Base-by-base conservation (phyloP, 306 rosid species). In the Calophaca sinica region DNA sequence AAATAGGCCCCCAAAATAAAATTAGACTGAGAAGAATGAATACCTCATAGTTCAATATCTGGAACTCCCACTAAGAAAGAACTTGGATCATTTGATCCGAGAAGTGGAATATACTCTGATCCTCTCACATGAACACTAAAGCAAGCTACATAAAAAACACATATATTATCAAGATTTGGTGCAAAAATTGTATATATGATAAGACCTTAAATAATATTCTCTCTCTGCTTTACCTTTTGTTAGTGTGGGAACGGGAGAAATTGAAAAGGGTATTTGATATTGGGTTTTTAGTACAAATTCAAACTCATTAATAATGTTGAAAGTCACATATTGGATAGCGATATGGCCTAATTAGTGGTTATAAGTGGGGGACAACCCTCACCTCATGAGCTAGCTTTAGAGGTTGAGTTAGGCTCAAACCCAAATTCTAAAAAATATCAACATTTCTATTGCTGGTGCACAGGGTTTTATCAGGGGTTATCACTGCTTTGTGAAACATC, bases 61-160 rank as follows among this genome's bases (percentile, higher is more conserved):
- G 93, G 87, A 82, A 87, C 82, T 52, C 90, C 98, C 72, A 83
- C 82, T 64, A 86, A 77, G 85, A 91, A 88, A 15, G 96, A 91
- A 80, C 87, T 84, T 53, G 91, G 89, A 82, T 91, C 93, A 36
- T 82, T 55, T 5, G 94, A 86, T 71, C 96, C 96, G 14, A 84
- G 84, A n/a, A 87, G 88, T 6, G 97, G 96, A 85, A 86, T 87
- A 80, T 90, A 94, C 82, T 94, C 97, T 4, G 92, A 91, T 76
- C 98, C 96, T 82, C 98, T 92, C 81, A 94, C 98, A 62, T 86
- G 98, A 61, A 87, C 97, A 74, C 94, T 81, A 82, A 83, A 94
- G 91, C 98, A 94, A 81, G 98, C 98, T 94, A 83, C 91, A 81
- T 11, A 69, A 78, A 81, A 31, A 48, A 49, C 55, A 54, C 3